A percentile compares a stretch with the other conserved stretches of the same genome.
phyloP scores from a whole-genome alignment of 2,329 filamentous ascomycete species.

The Ascochyta clinopodiicola region DNA sequence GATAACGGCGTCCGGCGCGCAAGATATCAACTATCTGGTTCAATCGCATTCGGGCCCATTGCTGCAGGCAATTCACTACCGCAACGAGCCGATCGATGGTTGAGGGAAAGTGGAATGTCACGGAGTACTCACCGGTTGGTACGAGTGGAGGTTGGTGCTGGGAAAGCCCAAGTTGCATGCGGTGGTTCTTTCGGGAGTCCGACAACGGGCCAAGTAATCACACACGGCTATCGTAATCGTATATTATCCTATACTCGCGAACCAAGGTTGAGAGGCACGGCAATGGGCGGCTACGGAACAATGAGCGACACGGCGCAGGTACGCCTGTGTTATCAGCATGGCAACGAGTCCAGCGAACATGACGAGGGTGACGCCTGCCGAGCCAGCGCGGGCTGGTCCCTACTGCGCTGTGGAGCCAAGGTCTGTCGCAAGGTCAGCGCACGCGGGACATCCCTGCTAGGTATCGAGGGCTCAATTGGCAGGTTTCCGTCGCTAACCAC shows the following conservation, averaged over 20 bases:
- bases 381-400: slow-evolving; percentile 10
- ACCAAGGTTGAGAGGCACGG: not conserved
- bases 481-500: slow-evolving; percentile 9
- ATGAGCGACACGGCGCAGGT: slow-evolving; percentile 3
- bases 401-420: slow-evolving; percentile 10
- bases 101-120: slow-evolving; percentile 7
- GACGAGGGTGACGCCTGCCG: slow-evolving; percentile 20
- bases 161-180: slow-evolving; percentile 5
- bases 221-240: slow-evolving; percentile 3
- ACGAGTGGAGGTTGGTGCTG: slow-evolving; percentile 4
- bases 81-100: slow-evolving; percentile 7
- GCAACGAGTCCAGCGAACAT: not conserved
- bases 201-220: slow-evolving; percentile 5
- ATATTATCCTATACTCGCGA: not conserved
- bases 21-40: slow-evolving; percentile 11
- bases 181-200: slow-evolving; percentile 2
- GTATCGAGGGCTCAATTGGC: slow-evolving; percentile 3
- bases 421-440: slow-evolving; percentile 10
- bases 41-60: slow-evolving; percentile 11
- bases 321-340: slow-evolving; percentile 9
- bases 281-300: not conserved
- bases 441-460: slow-evolving; percentile 8
- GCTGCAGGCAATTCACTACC: not conserved
- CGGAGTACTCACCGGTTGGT: slow-evolving; percentile 15
- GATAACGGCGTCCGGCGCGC: slow-evolving; percentile 10